Conservation (phyloP, 768 basidiomycete species). For the Pleurotus tuoliensis region DNA sequence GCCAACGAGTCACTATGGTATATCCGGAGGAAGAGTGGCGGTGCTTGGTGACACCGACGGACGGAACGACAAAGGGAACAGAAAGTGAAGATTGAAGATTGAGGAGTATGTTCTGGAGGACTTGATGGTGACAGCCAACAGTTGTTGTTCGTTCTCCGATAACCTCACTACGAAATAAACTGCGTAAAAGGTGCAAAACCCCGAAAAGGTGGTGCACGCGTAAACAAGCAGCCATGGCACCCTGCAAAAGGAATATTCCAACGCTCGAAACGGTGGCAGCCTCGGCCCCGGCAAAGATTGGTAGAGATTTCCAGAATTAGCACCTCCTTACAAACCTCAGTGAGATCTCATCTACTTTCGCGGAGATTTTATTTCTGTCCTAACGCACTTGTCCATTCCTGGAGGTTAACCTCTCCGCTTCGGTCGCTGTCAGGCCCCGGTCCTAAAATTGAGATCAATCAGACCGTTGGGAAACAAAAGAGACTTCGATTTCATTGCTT, state of each 20-base stretch:
- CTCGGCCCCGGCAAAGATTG: constrained; percentile 45
- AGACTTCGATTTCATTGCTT: constrained; percentile 1
- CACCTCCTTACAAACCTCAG: constrained; percentile 22
- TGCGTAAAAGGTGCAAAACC: constrained; percentile 20
- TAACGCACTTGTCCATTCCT: constrained; percentile 18
- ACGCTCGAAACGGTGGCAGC: constrained; percentile 20
- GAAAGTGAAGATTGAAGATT: background rate
- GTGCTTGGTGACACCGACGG: too few relatives aligned
- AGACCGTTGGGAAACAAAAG: background rate
- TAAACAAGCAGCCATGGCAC: constrained; percentile 34
- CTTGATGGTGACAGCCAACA: constrained; percentile 6
- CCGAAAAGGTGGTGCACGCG: constrained; percentile 42
- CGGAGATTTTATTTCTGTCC: constrained; percentile 29
- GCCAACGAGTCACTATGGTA: constrained; percentile 15
- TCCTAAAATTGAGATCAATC: background rate
- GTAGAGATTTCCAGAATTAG: constrained; percentile 30
- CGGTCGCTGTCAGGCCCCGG: constrained; percentile 19
- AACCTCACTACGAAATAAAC: constrained; percentile 6
- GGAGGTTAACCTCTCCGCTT: constrained; percentile 14
- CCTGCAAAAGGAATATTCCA: constrained; percentile 32
- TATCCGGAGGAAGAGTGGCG: constrained; percentile 15
- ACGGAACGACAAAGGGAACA: background rate
- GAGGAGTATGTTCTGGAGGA: constrained; percentile 2
- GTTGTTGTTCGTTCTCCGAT: constrained; percentile 6
- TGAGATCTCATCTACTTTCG: constrained; percentile 34